Evolutionary conservation across 2,329 filamentous ascomycete genomes (phyloP), one percentile per base, ranked within the genome.

Genomic region (Colletotrichum incanum): DNA sequence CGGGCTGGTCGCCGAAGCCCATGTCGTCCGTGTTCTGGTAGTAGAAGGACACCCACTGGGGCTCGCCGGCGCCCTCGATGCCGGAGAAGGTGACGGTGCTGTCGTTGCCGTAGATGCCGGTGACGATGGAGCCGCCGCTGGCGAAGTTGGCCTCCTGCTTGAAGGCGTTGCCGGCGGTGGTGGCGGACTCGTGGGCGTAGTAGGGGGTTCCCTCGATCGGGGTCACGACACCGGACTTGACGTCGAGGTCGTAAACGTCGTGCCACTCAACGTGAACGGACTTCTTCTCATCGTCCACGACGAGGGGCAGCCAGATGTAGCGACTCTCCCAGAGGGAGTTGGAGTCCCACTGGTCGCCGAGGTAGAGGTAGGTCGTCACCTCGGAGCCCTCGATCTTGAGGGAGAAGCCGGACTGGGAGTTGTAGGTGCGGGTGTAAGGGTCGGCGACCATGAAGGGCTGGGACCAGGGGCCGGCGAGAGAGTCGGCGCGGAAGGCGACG

Each of bases 21-120:
- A 90, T 89, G 70, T 90, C 89, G 61, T 90, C 89, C 2, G 83
- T 90, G 77, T 90, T 88, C 74, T 89, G 87, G 75, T 89, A 87
- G 77, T 88, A 88, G 77, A 89, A 88, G 0, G 86, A 87, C 0
- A 89, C 82, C 86, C 86, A 89, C 76, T 89, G 87, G 1, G 85
- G 82, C 52, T 84, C 81, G 5, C 86, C 86, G 23, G 80, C 77
- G 20, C 88, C 81, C 37, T 82, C 80, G 75, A 90, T 63, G 62
- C 67, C 67, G 18, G 58, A 62, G 73, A 89, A 88, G 0, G 83
- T 86, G 7, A 86, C 81, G 0, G 84, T 89, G 77, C 85, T 88
- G 56, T 86, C 84, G 71, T 88, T 89, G 4, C 86, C 86, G 58
- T 84, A 84, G 61, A 89, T 88, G 5, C 85, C 85, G 0, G 87